phyloP scores from a whole-genome alignment of 2,329 filamentous ascomycete genomes.

The Hymenoscyphus occultus region DNA sequence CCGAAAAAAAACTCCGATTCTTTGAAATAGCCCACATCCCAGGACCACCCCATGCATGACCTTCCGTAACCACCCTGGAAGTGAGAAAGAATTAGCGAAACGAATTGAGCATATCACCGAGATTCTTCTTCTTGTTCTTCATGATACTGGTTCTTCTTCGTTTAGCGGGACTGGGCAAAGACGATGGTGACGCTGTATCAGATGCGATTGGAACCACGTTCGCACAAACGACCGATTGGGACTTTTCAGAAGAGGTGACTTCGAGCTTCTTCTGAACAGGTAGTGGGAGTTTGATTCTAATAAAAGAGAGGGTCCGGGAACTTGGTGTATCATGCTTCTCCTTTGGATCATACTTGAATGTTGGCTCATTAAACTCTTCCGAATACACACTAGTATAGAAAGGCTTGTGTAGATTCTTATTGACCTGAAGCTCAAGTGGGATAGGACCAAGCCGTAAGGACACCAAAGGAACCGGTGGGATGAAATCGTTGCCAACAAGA shows the following conservation, averaged over 20 bases:
- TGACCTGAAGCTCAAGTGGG: not conserved
- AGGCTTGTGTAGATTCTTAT: slow-evolving; percentile 9
- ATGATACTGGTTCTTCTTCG: slow-evolving; percentile 10
- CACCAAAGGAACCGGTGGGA: slow-evolving; percentile 30
- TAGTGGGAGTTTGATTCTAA: slow-evolving; percentile 19
- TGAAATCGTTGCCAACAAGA: slow-evolving; percentile 24
- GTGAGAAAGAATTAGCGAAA: slow-evolving; percentile 16
- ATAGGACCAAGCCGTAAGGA: slow-evolving; percentile 32
- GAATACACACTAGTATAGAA: slow-evolving; percentile 15
- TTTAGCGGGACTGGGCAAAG: slow-evolving; percentile 8
- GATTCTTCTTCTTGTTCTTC: slow-evolving; percentile 26
- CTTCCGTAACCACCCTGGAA: too few species aligned
- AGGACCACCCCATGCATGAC: too few species aligned
- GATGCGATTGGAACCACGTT: not conserved
- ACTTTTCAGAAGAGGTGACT: not conserved
- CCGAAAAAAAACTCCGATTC: not conserved
- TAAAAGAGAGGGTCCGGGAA: slow-evolving; percentile 14
- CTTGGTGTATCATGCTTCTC: slow-evolving; percentile 1
- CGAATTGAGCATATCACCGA: slow-evolving; percentile 26
- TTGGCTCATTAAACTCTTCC: not conserved
- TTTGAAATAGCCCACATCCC: too few species aligned
- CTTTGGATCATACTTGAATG: slow-evolving; percentile 7
- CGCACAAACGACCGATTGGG: not conserved
- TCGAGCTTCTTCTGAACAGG: not conserved
- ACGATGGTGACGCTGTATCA: not conserved